Evolutionary conservation across 1,284 basidiomycete genomes (phyloP).

Genomic region (Crucibulum cyathiforme): DNA sequence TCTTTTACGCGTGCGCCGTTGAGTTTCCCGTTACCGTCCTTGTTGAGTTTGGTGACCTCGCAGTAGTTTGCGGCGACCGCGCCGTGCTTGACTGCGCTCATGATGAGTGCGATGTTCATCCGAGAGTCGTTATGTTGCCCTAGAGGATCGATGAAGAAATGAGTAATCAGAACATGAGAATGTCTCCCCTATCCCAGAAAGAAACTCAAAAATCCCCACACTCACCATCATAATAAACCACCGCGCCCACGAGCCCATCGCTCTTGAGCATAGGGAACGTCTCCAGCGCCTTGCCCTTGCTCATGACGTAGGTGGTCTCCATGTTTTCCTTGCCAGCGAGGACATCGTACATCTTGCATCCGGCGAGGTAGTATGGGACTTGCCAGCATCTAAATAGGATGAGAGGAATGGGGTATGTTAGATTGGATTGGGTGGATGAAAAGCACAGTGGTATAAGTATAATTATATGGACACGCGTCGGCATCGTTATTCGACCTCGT

Average conservation of each 20-base stretch:
- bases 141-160: conserved; percentile 29
- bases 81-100: conserved; percentile 95
- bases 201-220: too few relatives aligned
- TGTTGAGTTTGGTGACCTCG: conserved; percentile 84
- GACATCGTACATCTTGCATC: conserved; percentile 96
- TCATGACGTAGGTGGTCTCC: conserved; percentile 95
- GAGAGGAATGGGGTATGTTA: conserved; percentile 3
- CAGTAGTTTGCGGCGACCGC: conserved; percentile 91
- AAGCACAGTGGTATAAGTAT: too few relatives aligned
- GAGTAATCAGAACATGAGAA: not conserved
- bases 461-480: not conserved
- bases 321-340: conserved; percentile 97
- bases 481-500: too few relatives aligned
- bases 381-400: conserved; percentile 82
- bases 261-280: conserved; percentile 96
- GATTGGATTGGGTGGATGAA: too few relatives aligned
- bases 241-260: conserved; percentile 91
- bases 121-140: conserved; percentile 98
- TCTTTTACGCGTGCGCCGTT: conserved; percentile 84
- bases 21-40: conserved; percentile 71
- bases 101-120: conserved; percentile 95
- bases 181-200: too few relatives aligned
- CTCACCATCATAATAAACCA: conserved; percentile 96
- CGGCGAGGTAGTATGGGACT: conserved; percentile 94
- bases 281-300: conserved; percentile 90